These are phyloP conservation scores for Aspergillus coremiiformis DNA, from an alignment of 495 filamentous ascomycete genomes.

Conservation along the genomic window DNA sequence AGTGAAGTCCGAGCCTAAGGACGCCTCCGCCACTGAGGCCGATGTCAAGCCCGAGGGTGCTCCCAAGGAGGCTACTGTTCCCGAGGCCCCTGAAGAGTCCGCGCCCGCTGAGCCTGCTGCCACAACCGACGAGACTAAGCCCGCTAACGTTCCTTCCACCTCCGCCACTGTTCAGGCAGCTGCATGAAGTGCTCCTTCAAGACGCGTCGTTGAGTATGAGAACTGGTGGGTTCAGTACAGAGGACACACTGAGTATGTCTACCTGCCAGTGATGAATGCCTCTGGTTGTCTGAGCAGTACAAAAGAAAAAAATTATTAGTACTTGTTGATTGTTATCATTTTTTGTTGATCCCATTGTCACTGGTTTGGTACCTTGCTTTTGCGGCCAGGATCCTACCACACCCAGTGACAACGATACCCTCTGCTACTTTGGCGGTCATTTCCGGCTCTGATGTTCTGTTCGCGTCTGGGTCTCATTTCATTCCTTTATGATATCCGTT, in stretches of 20 bases:
- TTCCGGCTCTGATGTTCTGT: conserved; percentile 15
- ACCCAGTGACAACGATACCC: conserved; percentile 23
- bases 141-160: conserved; percentile 27
- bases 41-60: conserved; percentile 30
- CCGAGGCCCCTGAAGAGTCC: conserved; percentile 30
- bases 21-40: conserved; percentile 25
- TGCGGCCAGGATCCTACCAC: background rate
- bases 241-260: background rate
- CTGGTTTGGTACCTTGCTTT: conserved; percentile 17
- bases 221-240: conserved; percentile 35
- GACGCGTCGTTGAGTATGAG: conserved; percentile 33
- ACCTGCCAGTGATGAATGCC: background rate
- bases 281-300: background rate
- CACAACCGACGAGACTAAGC: conserved; percentile 28
- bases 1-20: conserved; percentile 40
- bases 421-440: conserved; percentile 22
- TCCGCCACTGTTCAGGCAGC: conserved; percentile 43
- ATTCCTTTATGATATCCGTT: conserved; percentile 37
- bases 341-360: conserved; percentile 30
- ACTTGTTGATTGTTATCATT: conserved; percentile 12
- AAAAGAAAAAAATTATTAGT: conserved; percentile 7
- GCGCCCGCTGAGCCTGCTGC: conserved; percentile 25
- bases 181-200: conserved; percentile 35
- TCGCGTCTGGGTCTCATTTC: conserved; percentile 19
- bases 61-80: conserved; percentile 26